A percentile compares a stretch with the other conserved stretches of the same genome.
Conservation (phyloP, 2,329 filamentous ascomycete species). For the Penicillium palitans region DNA sequence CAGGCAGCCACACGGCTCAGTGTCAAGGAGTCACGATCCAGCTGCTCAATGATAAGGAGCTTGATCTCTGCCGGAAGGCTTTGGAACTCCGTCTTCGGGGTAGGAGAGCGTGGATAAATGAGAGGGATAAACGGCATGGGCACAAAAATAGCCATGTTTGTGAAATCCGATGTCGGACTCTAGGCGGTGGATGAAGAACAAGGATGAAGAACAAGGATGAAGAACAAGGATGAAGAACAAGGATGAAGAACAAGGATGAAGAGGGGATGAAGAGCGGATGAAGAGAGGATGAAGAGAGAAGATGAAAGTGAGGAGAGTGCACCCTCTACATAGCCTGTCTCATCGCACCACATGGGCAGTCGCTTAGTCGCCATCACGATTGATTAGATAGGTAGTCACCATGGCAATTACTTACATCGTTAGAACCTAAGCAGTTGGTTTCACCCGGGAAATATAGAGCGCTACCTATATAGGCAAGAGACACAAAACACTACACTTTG, state of each 20-base stretch:
- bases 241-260: neutral
- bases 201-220: neutral
- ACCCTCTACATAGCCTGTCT: too few species aligned
- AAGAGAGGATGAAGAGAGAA: too few species aligned
- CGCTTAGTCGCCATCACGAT: neutral
- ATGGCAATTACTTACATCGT: neutral
- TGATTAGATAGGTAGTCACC: neutral
- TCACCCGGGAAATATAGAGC: too few species aligned
- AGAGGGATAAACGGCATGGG: neutral
- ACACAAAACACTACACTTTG: too few species aligned
- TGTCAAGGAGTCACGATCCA: neutral
- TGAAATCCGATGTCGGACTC: neutral
- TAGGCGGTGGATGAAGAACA: neutral
- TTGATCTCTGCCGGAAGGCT: neutral
- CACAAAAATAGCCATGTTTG: neutral
- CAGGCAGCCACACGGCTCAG: neutral
- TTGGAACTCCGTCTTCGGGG: neutral
- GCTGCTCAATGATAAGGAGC: neutral
- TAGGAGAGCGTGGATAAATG: neutral
- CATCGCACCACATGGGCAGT: neutral
- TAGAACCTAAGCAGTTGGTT: too few species aligned
- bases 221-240: too few species aligned
- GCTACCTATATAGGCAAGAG: too few species aligned
- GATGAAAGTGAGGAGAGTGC: too few species aligned
- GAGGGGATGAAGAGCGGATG: too few species aligned